These are phyloP conservation scores for Lactarius hatsudake DNA, from an alignment of 768 basidiomycete genomes.

Conservation along the genomic window DNA sequence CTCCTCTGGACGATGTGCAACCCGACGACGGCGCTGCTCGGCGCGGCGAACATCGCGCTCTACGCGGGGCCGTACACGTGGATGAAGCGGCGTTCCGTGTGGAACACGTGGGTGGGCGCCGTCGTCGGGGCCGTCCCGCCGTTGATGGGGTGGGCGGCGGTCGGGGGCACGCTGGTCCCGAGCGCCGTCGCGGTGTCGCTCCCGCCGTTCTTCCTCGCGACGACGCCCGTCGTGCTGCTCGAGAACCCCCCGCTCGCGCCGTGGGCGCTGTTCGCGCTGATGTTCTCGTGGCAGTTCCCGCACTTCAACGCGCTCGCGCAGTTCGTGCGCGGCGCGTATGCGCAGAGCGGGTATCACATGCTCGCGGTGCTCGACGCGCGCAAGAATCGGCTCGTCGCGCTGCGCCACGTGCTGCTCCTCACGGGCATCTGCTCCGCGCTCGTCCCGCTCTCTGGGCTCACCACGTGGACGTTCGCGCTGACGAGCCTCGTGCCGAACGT, in stretches of 20 bases:
- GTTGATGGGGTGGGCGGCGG: constrained; percentile 98
- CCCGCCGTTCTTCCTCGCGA: constrained; percentile 49
- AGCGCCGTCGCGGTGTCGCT: constrained; percentile 56
- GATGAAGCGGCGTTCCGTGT: constrained; percentile 77
- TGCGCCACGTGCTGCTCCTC: constrained; percentile 78
- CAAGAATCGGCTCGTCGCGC: constrained; percentile 80
- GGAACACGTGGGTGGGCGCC: constrained; percentile 93
- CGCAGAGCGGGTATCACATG: constrained; percentile 93
- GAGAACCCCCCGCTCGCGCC: constrained; percentile 84
- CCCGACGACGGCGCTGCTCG: constrained; percentile 80
- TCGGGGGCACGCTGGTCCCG: constrained; percentile 75
- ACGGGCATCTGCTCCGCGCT: constrained; percentile 76
- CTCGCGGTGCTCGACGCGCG: constrained; percentile 73
- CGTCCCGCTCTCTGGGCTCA: constrained; percentile 85
- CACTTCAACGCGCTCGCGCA: constrained; percentile 96
- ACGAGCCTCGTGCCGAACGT: constrained; percentile 75
- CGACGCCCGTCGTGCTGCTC: constrained; percentile 32
- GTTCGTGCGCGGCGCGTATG: constrained; percentile 82
- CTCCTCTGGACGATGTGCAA: constrained; percentile 82
- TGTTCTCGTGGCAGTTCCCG: constrained; percentile 98
- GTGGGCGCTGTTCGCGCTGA: constrained; percentile 73
- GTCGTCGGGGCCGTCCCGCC: constrained; percentile 93
- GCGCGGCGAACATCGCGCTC: constrained; percentile 77
- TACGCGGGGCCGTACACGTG: constrained; percentile 94
- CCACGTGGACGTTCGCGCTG: constrained; percentile 86